Evolutionary conservation across 768 basidiomycete genomes (phyloP).

Genomic region (Cytidiella melzeri): DNA sequence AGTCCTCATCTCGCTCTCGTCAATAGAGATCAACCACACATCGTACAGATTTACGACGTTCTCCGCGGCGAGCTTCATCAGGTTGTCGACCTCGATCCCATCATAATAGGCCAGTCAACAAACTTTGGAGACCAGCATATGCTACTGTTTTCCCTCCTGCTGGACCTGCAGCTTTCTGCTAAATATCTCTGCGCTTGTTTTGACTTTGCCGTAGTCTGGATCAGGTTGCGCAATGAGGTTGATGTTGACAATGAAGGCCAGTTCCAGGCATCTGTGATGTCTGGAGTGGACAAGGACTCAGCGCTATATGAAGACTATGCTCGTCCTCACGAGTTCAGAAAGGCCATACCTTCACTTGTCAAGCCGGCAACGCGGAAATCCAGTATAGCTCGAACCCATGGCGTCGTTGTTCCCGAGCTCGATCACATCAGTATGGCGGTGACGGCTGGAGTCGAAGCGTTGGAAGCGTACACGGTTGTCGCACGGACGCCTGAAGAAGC

Average conservation of each 20-base stretch:
- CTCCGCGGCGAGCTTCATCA: slow-evolving; percentile 10
- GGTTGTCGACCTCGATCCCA: slow-evolving; percentile 7
- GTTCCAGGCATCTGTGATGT: background rate
- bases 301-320: slow-evolving; percentile 1
- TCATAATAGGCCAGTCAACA: background rate
- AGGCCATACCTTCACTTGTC: background rate
- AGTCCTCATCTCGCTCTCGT: slow-evolving; percentile 13
- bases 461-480: slow-evolving; percentile 10
- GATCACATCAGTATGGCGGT: background rate
- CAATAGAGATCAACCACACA: slow-evolving; percentile 7
- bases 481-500: slow-evolving; percentile 6
- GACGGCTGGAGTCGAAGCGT: slow-evolving; percentile 8
- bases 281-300: background rate
- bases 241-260: background rate
- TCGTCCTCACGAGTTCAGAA: background rate
- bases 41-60: slow-evolving; percentile 15
- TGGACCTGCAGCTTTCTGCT: slow-evolving; percentile 17
- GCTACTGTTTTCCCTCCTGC: slow-evolving; percentile 1
- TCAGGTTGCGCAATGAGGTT: slow-evolving; percentile 1
- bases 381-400: background rate
- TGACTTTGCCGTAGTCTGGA: slow-evolving; percentile 11
- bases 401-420: background rate
- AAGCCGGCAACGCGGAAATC: background rate
- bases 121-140: too few relatives aligned
- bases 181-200: slow-evolving; percentile 12